Percentiles rank a stretch among this genome's conserved stretches.
Conservation (phyloP, 1,284 basidiomycete species). For the Macrocybe sp. region DNA sequence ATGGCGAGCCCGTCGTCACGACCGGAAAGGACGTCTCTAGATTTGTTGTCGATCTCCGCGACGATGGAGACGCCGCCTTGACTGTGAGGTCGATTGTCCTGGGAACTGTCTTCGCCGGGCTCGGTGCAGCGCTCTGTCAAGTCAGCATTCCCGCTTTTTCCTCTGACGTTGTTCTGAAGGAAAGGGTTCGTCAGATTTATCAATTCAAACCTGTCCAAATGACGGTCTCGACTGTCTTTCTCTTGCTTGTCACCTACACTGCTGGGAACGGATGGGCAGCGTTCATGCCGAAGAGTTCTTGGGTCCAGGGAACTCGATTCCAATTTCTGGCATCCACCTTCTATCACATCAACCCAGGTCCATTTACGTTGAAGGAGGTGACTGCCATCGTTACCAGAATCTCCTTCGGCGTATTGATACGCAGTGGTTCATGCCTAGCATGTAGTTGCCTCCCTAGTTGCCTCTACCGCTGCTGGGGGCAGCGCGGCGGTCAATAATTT, state of each 20-base stretch:
- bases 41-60: slow-evolving; percentile 53
- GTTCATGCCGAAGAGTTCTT: slow-evolving; percentile 33
- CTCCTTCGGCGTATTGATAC: too few species aligned
- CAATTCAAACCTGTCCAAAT: slow-evolving; percentile 57
- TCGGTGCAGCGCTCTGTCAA: slow-evolving; percentile 48
- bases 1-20: slow-evolving; percentile 51
- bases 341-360: slow-evolving; percentile 52
- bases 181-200: slow-evolving; percentile 39
- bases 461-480: slow-evolving; percentile 50
- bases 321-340: slow-evolving; percentile 33
- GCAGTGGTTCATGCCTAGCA: slow-evolving; percentile 32
- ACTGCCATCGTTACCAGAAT: slow-evolving; percentile 9
- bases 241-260: slow-evolving; percentile 53
- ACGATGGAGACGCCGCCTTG: slow-evolving; percentile 55
- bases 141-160: slow-evolving; percentile 20
- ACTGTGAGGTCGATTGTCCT: slow-evolving; percentile 55
- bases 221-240: slow-evolving; percentile 51
- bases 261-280: slow-evolving; percentile 49
- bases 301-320: slow-evolving; percentile 38
- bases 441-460: slow-evolving; percentile 55
- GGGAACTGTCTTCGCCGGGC: slow-evolving; percentile 51
- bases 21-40: slow-evolving; percentile 55
- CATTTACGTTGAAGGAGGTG: slow-evolving; percentile 60
- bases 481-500: slow-evolving; percentile 54
- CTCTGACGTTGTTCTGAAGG: slow-evolving; percentile 1